Base-by-base conservation (phyloP, 2,329 filamentous ascomycete genomes). In the Dactylellina sp. region DNA sequence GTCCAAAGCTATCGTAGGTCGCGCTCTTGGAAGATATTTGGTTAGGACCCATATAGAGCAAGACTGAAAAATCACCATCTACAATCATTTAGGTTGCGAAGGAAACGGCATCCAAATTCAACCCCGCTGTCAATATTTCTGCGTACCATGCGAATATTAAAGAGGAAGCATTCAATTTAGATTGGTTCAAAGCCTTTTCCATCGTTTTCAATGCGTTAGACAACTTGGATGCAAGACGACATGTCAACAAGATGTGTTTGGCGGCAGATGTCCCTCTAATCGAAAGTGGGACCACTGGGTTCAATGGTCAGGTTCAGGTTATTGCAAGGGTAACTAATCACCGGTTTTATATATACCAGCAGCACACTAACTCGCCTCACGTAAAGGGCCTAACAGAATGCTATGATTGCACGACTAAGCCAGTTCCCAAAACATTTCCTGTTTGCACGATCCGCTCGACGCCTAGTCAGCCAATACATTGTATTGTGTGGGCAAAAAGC, bases 401-500 rank as follows among this genome's bases (percentile, higher is more conserved):
- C 83, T 99, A 99, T 81, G 95, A 99, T 80, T 99, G 95, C 83
- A 91, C 89, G 12, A 86, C 89, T 1, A 99, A 99, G 81, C 91
- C 94, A 74, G 88, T 90, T 1, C 94, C 94, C 4, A 98, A 97
- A 81, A 91, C 90, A 0, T 98, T 96, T 79, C 93, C 95, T 1
- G 93, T 98, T 44, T 99, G 95, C 83, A 99, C 95, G 0, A 98
- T 99, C 78, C 88, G 95, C 80, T 97, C 92, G 81, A 99, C 93
- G 0, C 95, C 95, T 0, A 96, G 91, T 76, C 94, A 98, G 79
- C 92, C 94, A 0, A 98, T 99, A 46, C 95, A 99, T 82, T 98
- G 95, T 83, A 99, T 99, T 75, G 94, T 99, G 1, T 99, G 95
- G 95, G 94, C 88, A 18, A 99, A 98, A 83, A 97, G 93, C 80